A percentile compares a stretch with the other conserved stretches of the same genome.
Evolutionary conservation across 495 filamentous ascomycete genomes (phyloP).

Genomic region (Aspergillus coremiiformis): DNA sequence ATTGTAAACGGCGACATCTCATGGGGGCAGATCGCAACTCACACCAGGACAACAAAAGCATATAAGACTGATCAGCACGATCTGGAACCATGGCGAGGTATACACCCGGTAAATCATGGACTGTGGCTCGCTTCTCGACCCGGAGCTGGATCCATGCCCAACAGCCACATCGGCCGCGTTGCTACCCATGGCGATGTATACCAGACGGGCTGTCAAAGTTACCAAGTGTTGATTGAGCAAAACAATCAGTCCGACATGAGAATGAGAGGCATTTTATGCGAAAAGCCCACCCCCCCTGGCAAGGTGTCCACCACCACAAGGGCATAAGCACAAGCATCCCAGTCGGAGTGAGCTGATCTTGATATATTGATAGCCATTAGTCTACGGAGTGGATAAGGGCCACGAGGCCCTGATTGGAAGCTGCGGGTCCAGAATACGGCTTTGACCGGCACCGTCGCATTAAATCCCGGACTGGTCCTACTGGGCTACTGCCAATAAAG

Average conservation of each 20-base stretch:
- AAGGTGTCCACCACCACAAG: no score
- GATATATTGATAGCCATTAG: neutral
- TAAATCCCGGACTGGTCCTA: neutral
- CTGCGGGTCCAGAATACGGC: no score
- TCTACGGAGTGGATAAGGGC: neutral
- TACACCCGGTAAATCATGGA: conserved; percentile 20
- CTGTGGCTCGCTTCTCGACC: neutral
- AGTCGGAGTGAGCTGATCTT: no score
- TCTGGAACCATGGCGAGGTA: conserved; percentile 36
- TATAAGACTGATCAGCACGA: conserved; percentile 47
- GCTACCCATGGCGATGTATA: no score
- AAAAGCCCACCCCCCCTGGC: no score
- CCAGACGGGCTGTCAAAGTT: no score
- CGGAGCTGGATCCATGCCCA: neutral
- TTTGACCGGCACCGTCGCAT: neutral
- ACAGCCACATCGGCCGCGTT: neutral
- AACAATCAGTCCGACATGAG: no score
- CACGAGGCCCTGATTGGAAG: neutral
- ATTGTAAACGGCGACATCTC: neutral
- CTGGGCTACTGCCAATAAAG: no score
- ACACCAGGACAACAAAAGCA: conserved; percentile 77
- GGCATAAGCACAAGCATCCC: no score
- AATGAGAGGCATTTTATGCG: no score
- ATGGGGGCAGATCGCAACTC: conserved; percentile 11
- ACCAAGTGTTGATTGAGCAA: no score